Evolutionary conservation across 345 rosid species (phyloP).

Genomic region (Noccaea caerulescens): DNA sequence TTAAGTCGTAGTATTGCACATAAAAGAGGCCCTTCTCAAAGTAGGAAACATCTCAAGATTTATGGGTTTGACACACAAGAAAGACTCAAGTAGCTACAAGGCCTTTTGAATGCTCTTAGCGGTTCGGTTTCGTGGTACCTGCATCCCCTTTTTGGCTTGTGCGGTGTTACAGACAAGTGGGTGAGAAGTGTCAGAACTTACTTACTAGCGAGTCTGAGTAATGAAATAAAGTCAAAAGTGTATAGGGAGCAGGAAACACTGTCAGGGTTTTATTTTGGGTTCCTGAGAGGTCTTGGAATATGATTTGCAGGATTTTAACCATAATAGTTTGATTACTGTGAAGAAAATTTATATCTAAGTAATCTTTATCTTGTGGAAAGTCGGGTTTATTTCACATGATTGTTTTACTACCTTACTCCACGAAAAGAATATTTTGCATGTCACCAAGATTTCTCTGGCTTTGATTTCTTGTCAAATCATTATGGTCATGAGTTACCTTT

Average conservation of each 20-base stretch:
- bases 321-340: slow-evolving; percentile 40
- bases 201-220: slow-evolving; percentile 34
- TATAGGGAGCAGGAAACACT: slow-evolving; percentile 35
- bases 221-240: slow-evolving; percentile 34
- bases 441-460: neutral
- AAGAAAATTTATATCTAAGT: slow-evolving; percentile 19
- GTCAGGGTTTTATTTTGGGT: slow-evolving; percentile 35
- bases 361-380: slow-evolving; percentile 9
- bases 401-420: neutral
- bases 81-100: slow-evolving; percentile 28
- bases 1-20: slow-evolving; percentile 46
- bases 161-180: slow-evolving; percentile 37
- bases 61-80: slow-evolving; percentile 24
- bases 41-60: slow-evolving; percentile 46
- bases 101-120: slow-evolving; percentile 29
- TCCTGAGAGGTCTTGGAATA: slow-evolving; percentile 35
- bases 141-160: slow-evolving; percentile 42
- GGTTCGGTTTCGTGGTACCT: slow-evolving; percentile 33
- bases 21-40: slow-evolving; percentile 40
- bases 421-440: slow-evolving; percentile 6
- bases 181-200: slow-evolving; percentile 37
- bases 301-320: slow-evolving; percentile 38
- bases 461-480: neutral
- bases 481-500: neutral
- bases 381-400: slow-evolving; percentile 17